A percentile compares a stretch with the other conserved stretches of the same genome.
Conservation (phyloP, 768 basidiomycete genomes). For the Termitomyces heimii region DNA sequence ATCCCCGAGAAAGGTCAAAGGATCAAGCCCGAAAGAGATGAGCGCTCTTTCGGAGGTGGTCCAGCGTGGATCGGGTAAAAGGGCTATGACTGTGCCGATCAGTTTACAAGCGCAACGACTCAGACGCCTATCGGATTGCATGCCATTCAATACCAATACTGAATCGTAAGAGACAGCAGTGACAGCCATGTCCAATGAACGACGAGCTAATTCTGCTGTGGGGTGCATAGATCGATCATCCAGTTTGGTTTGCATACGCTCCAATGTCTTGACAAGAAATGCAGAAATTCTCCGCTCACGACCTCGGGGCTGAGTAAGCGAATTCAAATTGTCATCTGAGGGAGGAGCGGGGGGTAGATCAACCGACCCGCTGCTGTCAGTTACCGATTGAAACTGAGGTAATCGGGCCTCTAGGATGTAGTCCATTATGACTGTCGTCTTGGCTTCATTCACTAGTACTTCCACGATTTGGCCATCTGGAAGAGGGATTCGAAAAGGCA, state of each 20-base stretch:
- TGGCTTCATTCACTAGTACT: slow-evolving; percentile 51
- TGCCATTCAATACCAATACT: slow-evolving; percentile 59
- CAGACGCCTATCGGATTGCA: slow-evolving; percentile 50
- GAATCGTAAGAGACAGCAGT: slow-evolving; percentile 66
- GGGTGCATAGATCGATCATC: slow-evolving; percentile 34
- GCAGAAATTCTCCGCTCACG: slow-evolving; percentile 58
- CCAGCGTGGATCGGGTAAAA: slow-evolving; percentile 45
- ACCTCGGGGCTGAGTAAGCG: slow-evolving; percentile 40
- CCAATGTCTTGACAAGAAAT: slow-evolving; percentile 60
- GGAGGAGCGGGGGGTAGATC: neutral
- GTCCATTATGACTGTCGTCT: slow-evolving; percentile 56
- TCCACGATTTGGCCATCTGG: slow-evolving; percentile 68
- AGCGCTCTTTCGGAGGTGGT: slow-evolving; percentile 55
- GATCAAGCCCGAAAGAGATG: slow-evolving; percentile 62
- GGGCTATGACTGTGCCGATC: slow-evolving; percentile 28
- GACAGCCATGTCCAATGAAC: slow-evolving; percentile 64
- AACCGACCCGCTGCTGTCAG: neutral
- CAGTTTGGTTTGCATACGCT: slow-evolving; percentile 44
- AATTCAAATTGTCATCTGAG: slow-evolving; percentile 16
- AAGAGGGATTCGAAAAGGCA: slow-evolving; percentile 46
- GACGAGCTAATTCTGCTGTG: slow-evolving; percentile 60
- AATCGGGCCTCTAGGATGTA: slow-evolving; percentile 65
- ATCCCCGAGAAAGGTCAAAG: slow-evolving; percentile 43
- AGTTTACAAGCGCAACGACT: slow-evolving; percentile 57
- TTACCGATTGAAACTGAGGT: slow-evolving; percentile 30